Base-by-base conservation (phyloP, 495 filamentous ascomycete species). In the Xylaria venustula region DNA sequence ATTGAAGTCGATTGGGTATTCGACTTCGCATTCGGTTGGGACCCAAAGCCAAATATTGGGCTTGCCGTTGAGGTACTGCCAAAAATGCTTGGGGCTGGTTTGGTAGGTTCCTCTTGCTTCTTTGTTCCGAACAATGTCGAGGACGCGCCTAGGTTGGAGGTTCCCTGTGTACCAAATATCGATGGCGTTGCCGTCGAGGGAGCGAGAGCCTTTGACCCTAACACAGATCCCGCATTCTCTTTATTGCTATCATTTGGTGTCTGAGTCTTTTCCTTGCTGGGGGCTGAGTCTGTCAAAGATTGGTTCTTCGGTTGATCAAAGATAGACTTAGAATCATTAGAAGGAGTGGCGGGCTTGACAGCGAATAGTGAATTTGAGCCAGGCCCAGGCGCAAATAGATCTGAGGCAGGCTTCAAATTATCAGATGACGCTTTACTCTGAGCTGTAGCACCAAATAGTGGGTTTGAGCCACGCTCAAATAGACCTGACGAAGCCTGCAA, bases 91-190 rank as follows among this genome's bases (percentile, higher is more conserved):
- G 73, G 23, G 22, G 65, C 41, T 34, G 64, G 22, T 34, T 64
- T 48, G 17, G 61, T 17, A 22, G 66, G 30, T 8, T 65, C 45
- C 6, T 62, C 54, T 17, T 67, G 48, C 49, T 72, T 77, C 53
- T 67, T 55, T 11, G 73, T 67, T n/a, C 71, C 70, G 54, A 79
- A 79, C 7, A 75, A 48, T 25, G 63, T 40, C 17, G 54, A 7
- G 32, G 65, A 41, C 30, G 61, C 44, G 17, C 56, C 14, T 36
- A 70, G 57, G 47, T 69, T 71, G 3, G 65, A 55, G 4, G 46
- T 52, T n/a, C 28, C 50, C 22, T 51, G 49, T 32, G 63, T 51
- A 3, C 63, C 66, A 53, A 80, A 80, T 9, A 77, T 32, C 5
- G 66, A 65, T 40, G 8, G 9, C n/a, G 60, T 28, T 17, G 64